Conservation (phyloP, 768 basidiomycete species). For the Serpula lacrymans region DNA sequence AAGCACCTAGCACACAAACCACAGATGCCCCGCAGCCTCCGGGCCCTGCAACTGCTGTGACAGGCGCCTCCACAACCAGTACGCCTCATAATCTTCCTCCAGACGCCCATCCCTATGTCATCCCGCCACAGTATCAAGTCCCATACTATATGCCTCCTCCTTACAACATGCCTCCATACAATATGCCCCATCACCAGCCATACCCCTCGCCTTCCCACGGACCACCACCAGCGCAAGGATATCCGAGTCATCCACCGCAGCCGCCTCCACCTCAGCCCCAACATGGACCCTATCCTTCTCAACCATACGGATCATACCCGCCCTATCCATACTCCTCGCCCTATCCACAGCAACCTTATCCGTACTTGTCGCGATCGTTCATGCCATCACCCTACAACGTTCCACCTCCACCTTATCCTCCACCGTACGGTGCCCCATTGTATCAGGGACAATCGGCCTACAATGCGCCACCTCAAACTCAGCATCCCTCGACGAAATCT, state of each 20-base stretch:
- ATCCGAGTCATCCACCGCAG: conserved; percentile 16
- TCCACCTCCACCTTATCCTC: conserved; percentile 8
- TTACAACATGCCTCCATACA: conserved; percentile 25
- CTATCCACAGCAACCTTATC: conserved; percentile 13
- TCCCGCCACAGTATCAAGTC: conserved; percentile 21
- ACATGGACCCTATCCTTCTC: conserved; percentile 16
- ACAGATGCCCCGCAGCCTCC: too few species aligned
- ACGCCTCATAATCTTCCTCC: too few species aligned
- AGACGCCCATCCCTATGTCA: too few species aligned
- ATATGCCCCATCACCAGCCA: neutral
- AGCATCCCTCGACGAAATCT: too few species aligned
- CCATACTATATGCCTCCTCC: conserved; percentile 39
- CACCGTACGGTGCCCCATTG: neutral
- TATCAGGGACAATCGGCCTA: conserved; percentile 1
- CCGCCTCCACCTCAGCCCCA: conserved; percentile 15
- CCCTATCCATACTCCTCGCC: conserved; percentile 14
- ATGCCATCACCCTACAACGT: conserved; percentile 15
- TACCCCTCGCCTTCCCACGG: neutral
- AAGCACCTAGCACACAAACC: too few species aligned
- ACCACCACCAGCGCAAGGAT: conserved; percentile 5
- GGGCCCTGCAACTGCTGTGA: too few species aligned
- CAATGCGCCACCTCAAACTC: too few species aligned
- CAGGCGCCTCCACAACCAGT: too few species aligned
- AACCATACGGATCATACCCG: conserved; percentile 13
- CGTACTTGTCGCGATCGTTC: conserved; percentile 12